phyloP scores from a whole-genome alignment of 2,329 filamentous ascomycete species.

The Colletotrichum sp. region DNA sequence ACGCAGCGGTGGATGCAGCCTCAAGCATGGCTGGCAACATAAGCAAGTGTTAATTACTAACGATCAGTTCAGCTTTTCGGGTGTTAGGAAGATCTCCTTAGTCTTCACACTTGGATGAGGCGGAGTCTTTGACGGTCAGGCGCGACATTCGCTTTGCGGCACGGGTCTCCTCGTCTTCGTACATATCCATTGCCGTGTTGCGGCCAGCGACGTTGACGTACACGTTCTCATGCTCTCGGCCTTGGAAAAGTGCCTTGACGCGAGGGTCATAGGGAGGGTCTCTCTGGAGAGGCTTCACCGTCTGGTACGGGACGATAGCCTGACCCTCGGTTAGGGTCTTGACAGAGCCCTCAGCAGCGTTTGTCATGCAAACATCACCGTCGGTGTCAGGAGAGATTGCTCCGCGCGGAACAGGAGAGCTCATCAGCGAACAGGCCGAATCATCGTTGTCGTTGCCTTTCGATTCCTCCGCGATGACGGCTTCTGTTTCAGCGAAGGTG shows the following conservation, averaged over 20 bases:
- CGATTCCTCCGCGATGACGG: not conserved
- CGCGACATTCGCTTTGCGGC: not conserved
- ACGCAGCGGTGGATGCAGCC: not conserved
- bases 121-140: not conserved
- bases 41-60: not conserved
- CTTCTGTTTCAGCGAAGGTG: not conserved
- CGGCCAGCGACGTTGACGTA: conserved; percentile 25
- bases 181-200: conserved; percentile 30
- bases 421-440: not conserved
- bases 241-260: conserved; percentile 25
- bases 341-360: not conserved
- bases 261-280: conserved; percentile 19
- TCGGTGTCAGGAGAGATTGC: not conserved
- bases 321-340: not conserved
- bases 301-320: not conserved
- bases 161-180: conserved; percentile 17
- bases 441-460: not conserved
- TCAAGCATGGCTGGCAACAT: not conserved
- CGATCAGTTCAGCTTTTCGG: not conserved
- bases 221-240: conserved; percentile 13
- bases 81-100: not conserved
- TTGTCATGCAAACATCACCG: not conserved
- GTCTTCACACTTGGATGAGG: not conserved
- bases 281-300: conserved; percentile 21
- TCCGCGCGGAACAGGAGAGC: not conserved